These are phyloP conservation scores for Fusarium sp. DNA, from an alignment of 2,329 filamentous ascomycete species.

Conservation along the genomic window DNA sequence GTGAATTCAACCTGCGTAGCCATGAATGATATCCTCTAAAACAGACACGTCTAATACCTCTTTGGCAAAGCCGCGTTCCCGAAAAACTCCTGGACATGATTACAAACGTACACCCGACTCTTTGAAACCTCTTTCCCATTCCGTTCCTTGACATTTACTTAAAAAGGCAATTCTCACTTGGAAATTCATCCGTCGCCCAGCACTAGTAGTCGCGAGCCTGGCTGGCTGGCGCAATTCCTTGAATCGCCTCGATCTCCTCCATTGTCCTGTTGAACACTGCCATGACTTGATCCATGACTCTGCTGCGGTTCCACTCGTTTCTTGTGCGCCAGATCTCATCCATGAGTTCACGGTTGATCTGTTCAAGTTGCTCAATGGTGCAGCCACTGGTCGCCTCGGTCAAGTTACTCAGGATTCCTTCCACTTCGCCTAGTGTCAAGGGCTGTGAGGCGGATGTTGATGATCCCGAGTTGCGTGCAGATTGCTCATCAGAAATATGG, in stretches of 20 bases:
- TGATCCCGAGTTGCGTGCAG: constrained; percentile 50
- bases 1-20: constrained; percentile 25
- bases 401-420: constrained; percentile 71
- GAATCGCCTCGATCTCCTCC: constrained; percentile 71
- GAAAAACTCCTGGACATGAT: constrained; percentile 44
- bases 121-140: constrained; percentile 25
- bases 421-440: constrained; percentile 64
- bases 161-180: constrained; percentile 1
- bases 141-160: constrained; percentile 25
- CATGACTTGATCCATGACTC: constrained; percentile 73
- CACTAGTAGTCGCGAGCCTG: constrained; percentile 50
- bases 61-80: constrained; percentile 31
- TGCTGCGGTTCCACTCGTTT: constrained; percentile 84
- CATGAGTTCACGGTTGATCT: constrained; percentile 92
- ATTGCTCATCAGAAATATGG: constrained; percentile 52
- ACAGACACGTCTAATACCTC: constrained; percentile 42
- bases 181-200: not conserved
- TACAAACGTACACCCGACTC: constrained; percentile 39
- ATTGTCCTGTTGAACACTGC: constrained; percentile 82
- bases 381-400: constrained; percentile 78
- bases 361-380: constrained; percentile 93
- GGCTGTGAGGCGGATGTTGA: constrained; percentile 62
- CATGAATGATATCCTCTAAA: constrained; percentile 39
- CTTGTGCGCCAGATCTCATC: constrained; percentile 85
- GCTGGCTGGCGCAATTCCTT: constrained; percentile 59